Evolutionary conservation across 1,284 basidiomycete genomes (phyloP), one percentile per base, ranked within the genome.

Genomic region (Ceratobasidium sp.): DNA sequence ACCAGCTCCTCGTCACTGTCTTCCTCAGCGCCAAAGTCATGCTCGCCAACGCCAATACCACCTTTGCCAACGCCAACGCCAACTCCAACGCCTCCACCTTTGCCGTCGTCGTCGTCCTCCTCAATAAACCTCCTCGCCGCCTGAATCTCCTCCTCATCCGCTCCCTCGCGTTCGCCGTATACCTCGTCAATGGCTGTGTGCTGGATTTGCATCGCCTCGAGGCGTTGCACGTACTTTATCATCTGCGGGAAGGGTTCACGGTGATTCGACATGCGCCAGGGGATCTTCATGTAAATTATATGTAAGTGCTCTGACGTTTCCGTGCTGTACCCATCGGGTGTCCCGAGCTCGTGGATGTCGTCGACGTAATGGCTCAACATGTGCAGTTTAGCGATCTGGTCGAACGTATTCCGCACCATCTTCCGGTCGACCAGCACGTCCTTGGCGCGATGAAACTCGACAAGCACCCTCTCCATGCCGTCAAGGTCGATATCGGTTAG

Each of bases 231-330:
- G 33, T 69, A 69, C 27, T 69, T 38, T 2, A 55, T 30, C 3
- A 69, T 69, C 41, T 69, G 67, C 18, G 67, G 67, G 16, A 69
- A 14, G 50, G 67, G 67, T 18, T 69, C 41, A 3, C 67, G 27
- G 27, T 2, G 27, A 30, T 30, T 30, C 27, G 27, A 30, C 27
- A 30, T 30, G 27, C 27, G 27, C 27, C 27, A 30, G 2, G 27
- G 2, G 27, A 30, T 30, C 27, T 30, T 30, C 27, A 30, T 2
- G 2, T 69, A 69, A 6, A 55, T 12, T 1, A 69, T 69, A 30
- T 69, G 67, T n/a, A 69, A 55, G 52, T 69, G 67, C 38, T 69
- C 67, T 27, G 67, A 52, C 2, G 50, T 55, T 33, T 69, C 67
- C 30, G 67, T 69, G 41, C 52, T 69, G 41, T 69, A 69, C 27